Percentiles rank a stretch among this genome's conserved stretches.
phyloP scores from a whole-genome alignment of 2,329 filamentous ascomycete species.

The Claviceps arundinis region DNA sequence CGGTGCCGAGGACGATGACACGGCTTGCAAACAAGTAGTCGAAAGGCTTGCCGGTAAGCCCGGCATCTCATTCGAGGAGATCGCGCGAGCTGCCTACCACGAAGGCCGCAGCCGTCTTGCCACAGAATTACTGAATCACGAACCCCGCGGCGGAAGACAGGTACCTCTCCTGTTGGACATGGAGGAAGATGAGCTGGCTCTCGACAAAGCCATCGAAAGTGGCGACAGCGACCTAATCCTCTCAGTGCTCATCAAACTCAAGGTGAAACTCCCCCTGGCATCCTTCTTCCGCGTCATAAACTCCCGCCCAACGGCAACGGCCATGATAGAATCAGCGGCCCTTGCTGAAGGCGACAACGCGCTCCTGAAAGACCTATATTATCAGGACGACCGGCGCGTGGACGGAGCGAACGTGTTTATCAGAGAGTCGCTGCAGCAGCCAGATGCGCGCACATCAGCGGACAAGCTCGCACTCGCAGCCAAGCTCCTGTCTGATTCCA shows the following conservation, averaged over 20 bases:
- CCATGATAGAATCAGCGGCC: conserved; percentile 78
- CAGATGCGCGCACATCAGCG: conserved; percentile 52
- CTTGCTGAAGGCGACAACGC: conserved; percentile 56
- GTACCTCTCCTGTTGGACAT: conserved; percentile 86
- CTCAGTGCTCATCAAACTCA: conserved; percentile 75
- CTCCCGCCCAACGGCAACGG: conserved; percentile 68
- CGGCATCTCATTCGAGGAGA: conserved; percentile 90
- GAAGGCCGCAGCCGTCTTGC: conserved; percentile 83
- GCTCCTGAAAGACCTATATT: conserved; percentile 88
- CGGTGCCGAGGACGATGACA: conserved; percentile 75
- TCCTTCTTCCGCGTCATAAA: conserved; percentile 90
- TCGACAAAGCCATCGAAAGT: conserved; percentile 93
- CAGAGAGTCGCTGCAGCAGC: conserved; percentile 65
- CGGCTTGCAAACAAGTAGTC: conserved; percentile 75
- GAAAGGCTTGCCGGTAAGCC: conserved; percentile 75
- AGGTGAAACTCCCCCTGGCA: conserved; percentile 79
- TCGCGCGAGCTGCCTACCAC: conserved; percentile 84
- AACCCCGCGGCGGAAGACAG: conserved; percentile 88
- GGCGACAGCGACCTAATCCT: conserved; percentile 90
- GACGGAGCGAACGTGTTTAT: conserved; percentile 84
- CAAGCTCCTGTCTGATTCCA: conserved; percentile 71
- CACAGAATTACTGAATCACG: conserved; percentile 82
- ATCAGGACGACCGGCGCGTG: conserved; percentile 83
- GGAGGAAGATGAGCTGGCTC: conserved; percentile 87
- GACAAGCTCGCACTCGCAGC: conserved; percentile 84